Conservation (phyloP, 1,284 basidiomycete genomes). For the Vanrija humicola region DNA sequence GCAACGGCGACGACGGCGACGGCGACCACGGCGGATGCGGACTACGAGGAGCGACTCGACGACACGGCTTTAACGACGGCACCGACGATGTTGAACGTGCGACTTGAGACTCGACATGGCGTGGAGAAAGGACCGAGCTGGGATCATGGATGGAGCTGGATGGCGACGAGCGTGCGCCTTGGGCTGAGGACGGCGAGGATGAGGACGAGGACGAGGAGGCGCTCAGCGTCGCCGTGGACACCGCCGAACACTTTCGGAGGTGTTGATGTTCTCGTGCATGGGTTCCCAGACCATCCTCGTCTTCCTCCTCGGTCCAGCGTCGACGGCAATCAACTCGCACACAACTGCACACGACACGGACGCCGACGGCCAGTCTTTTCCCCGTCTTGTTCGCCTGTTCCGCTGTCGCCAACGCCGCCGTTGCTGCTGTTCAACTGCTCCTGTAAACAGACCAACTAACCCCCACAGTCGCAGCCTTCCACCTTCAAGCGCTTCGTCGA, state of each 20-base stretch:
- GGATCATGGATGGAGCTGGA: not conserved
- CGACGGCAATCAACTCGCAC: not conserved
- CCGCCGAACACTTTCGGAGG: no score
- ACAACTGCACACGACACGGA: no score
- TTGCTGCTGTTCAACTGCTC: not conserved
- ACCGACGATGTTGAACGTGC: not conserved
- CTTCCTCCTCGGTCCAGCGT: not conserved
- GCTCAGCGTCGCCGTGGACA: not conserved
- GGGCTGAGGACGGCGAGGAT: not conserved
- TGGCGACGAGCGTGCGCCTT: not conserved
- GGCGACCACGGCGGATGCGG: not conserved
- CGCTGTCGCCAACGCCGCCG: not conserved
- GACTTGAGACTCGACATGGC: not conserved
- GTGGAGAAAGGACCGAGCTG: not conserved
- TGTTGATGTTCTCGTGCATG: not conserved
- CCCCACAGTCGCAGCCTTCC: slow-evolving; percentile 54
- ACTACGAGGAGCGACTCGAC: not conserved
- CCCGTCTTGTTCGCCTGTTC: not conserved
- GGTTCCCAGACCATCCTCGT: not conserved
- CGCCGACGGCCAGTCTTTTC: not conserved
- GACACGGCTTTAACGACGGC: no score
- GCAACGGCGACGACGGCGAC: not conserved
- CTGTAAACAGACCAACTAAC: not conserved
- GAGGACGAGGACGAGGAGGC: not conserved
- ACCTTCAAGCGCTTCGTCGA: slow-evolving; percentile 97